Base-by-base conservation (phyloP, 768 basidiomycete species). In the Russula earlei region DNA sequence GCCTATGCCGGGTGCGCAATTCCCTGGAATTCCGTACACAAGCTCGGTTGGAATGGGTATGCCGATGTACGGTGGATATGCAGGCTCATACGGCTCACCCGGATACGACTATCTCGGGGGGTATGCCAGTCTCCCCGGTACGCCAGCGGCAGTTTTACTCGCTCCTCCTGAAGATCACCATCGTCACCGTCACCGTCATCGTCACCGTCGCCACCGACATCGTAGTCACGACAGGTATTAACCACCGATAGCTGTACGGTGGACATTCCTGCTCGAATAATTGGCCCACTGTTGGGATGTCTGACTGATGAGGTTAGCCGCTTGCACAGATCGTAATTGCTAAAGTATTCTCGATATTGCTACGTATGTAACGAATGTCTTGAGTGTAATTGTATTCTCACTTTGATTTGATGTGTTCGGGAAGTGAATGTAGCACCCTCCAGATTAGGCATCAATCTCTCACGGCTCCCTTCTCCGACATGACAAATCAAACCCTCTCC, bases 221-320 rank as follows among this genome's bases (percentile, higher is more conserved):
- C 61, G 52, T 37, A 62, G 61, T 29, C 54, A 61, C 11, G 50
- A 50, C 45, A 20, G 59, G 33, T 55, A 60, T 47, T 50, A 31
- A 38, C 3, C 15, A 10, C 25, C 17, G 24, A 31, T 42, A 10
- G n/a, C n/a, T n/a, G n/a, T n/a, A n/a, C n/a, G n/a, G n/a, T n/a
- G n/a, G 24, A 29, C 15, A 15, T 10, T 37, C 29, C 34, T 29
- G 17, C 36, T 5, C 31, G 15, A 19, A 38, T 37, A 20, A 20
- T 20, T 38, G 49, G 25, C 22, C 19, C 7, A 31, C 29, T 31
- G n/a, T n/a, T n/a, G n/a, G n/a, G n/a, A n/a, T n/a, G n/a, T n/a
- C n/a, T n/a, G n/a, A n/a, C n/a, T 34, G 36, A 36, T 46, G 46
- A 5, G 6, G 42, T 14, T 31, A 31, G 33, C 2, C 20, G 22